Conservation (phyloP, 2,329 filamentous ascomycete genomes). For the Ascochyta koolunga region DNA sequence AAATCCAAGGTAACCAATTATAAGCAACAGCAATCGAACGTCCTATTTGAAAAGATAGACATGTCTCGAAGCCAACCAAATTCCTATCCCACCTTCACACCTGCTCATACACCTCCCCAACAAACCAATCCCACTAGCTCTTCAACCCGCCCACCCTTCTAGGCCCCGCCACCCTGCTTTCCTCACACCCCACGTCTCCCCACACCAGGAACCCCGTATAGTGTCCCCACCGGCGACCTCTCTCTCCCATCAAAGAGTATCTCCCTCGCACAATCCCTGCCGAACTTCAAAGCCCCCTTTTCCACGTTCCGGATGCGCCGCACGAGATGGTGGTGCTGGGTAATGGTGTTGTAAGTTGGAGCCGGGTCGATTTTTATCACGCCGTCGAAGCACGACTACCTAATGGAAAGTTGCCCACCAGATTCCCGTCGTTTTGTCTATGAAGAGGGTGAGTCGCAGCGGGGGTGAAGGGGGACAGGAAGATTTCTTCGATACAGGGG, state of each 20-base stretch:
- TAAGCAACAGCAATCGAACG: background rate
- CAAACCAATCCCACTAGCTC: slow-evolving; percentile 34
- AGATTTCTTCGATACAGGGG: slow-evolving; percentile 17
- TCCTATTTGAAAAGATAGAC: too few species aligned
- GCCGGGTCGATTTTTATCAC: slow-evolving; percentile 49
- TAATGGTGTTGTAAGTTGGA: slow-evolving; percentile 15
- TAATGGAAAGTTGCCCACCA: slow-evolving; percentile 58
- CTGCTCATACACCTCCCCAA: slow-evolving; percentile 36
- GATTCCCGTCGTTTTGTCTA: slow-evolving; percentile 30
- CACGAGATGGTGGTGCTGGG: slow-evolving; percentile 16
- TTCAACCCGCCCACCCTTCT: slow-evolving; percentile 26
- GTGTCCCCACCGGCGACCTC: background rate
- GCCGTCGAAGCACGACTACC: slow-evolving; percentile 51
- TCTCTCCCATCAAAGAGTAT: slow-evolving; percentile 32
- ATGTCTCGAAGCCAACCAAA: too few species aligned
- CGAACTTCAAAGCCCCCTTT: slow-evolving; percentile 34
- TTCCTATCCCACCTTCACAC: background rate
- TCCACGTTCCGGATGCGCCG: slow-evolving; percentile 44
- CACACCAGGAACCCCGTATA: slow-evolving; percentile 36
- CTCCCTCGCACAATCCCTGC: slow-evolving; percentile 41
- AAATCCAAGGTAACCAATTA: too few species aligned
- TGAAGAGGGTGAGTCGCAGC: slow-evolving; percentile 46
- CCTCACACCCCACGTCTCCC: slow-evolving; percentile 35
- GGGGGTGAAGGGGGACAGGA: slow-evolving; percentile 29
- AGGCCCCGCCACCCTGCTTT: slow-evolving; percentile 28